Base-by-base conservation (phyloP, 148 eudicot species). In the Camellia lanceoleosa region DNA sequence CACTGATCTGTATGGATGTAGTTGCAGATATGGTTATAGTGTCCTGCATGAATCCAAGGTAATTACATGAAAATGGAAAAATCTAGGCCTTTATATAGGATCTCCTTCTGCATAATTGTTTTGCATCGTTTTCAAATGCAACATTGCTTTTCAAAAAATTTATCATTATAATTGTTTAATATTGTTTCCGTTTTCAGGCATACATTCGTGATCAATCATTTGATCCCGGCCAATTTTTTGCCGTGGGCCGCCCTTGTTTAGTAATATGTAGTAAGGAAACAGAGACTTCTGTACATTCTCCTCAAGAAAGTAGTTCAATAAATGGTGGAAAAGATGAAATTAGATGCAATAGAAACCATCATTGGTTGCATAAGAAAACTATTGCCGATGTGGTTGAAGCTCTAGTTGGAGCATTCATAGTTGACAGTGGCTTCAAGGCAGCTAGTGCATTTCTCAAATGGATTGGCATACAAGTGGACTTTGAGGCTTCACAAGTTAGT, bases 381-480 rank as follows among this genome's bases (percentile, higher is more conserved):
- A 85, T 97, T 74, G 94, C 99, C 56, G 99, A 97, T 87, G 92
- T 94, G 70, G 88, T 97, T 81, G 99, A 97, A 85, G 93, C 99
- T 70, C 90, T 97, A 70, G 76, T 91, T 77, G 99, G 99, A 79
- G 98, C 95, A 66, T 97, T 86, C 76, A 81, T 97, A 30, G 94
- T 92, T 60, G 99, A 94, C 79, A 84, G 94, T 84, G 98, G 99
- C 77, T 94, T 94, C 76, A 89, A 89, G 87, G 92, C 94, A 64
- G 95, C 99, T 72, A 84, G 72, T 80, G 92, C 94, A 46, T 97
- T 93, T 83, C 95, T 97, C 52, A 85, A 85, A 68, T 97, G 99
- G 99, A 61, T 97, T 82, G 98, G 99, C 74, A 89, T 97, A 71
- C 79, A 79, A 42, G 91, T 89, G 42, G 94, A 89, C 43, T 89